phyloP scores from a whole-genome alignment of 1,284 basidiomycete species.

The Papiliotrema terrestris region DNA sequence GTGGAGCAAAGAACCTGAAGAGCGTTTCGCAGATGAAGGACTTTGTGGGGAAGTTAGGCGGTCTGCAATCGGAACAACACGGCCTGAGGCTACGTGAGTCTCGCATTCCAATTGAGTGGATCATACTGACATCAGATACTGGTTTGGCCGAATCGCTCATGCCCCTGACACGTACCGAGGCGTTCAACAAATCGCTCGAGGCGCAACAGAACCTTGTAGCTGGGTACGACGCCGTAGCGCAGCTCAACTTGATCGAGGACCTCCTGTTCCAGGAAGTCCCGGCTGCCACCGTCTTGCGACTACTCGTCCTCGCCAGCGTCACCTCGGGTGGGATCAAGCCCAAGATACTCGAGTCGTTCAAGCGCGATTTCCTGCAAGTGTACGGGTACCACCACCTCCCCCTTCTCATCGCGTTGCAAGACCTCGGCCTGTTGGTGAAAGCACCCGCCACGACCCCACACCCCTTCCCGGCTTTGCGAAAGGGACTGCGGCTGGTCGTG shows the following conservation, averaged over 20 bases:
- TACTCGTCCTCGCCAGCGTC: conserved; percentile 81
- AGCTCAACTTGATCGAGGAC: conserved; percentile 78
- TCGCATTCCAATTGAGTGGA: neutral
- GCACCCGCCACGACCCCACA: conserved; percentile 40
- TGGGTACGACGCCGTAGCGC: conserved; percentile 73
- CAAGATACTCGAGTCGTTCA: conserved; percentile 81
- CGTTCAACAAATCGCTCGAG: conserved; percentile 88
- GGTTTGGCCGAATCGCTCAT: conserved; percentile 88
- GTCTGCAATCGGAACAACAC: conserved; percentile 87
- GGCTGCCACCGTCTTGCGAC: conserved; percentile 69
- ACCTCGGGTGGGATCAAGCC: conserved; percentile 80
- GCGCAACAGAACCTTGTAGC: conserved; percentile 95
- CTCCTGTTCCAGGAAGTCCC: conserved; percentile 79
- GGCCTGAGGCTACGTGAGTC: conserved; percentile 76
- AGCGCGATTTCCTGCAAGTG: conserved; percentile 87
- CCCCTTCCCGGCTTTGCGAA: conserved; percentile 69
- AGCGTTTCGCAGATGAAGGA: conserved; percentile 88
- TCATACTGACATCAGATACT: conserved; percentile 63
- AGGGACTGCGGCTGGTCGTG: conserved; percentile 83
- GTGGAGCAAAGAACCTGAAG: conserved; percentile 54
- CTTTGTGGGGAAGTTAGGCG: conserved; percentile 91
- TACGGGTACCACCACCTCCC: conserved; percentile 91
- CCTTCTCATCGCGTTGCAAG: conserved; percentile 72
- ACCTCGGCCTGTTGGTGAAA: conserved; percentile 60
- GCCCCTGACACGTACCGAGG: conserved; percentile 75